Percentiles rank a stretch among this genome's conserved stretches.
phyloP scores from a whole-genome alignment of 306 rosid species.

The Myrica gale region DNA sequence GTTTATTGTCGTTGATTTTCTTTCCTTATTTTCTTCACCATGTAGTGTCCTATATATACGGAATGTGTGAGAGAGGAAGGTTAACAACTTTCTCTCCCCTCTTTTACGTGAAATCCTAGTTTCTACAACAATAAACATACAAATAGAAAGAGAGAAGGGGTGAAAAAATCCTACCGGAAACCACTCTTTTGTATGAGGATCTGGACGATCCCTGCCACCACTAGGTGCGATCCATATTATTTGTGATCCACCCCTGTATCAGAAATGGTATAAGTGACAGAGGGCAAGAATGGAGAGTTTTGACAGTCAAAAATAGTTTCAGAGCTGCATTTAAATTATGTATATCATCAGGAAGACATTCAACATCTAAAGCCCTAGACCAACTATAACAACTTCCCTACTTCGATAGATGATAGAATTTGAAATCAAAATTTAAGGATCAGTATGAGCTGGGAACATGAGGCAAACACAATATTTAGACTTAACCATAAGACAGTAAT shows the following conservation, averaged over 20 bases:
- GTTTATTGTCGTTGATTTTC: no score
- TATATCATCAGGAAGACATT: neutral
- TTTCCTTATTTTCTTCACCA: no score
- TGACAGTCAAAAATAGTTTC: neutral
- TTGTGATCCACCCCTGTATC: conserved; percentile 82
- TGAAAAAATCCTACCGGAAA: conserved; percentile 63
- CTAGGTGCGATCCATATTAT: conserved; percentile 97
- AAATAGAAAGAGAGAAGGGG: neutral
- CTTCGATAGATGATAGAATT: neutral
- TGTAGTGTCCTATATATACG: no score
- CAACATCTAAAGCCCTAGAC: conserved; percentile 8
- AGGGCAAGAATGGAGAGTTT: conserved; percentile 10
- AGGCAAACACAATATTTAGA: neutral
- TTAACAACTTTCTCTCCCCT: no score
- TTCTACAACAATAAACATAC: no score
- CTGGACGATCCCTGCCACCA: conserved; percentile 94
- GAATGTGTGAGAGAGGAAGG: no score
- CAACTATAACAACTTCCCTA: neutral
- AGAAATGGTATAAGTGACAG: conserved; percentile 19
- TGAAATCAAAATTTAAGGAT: conserved; percentile 2
- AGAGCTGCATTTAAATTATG: neutral
- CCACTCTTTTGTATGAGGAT: conserved; percentile 67
- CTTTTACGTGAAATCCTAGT: no score
- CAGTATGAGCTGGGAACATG: neutral
- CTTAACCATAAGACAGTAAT: neutral